Evolutionary conservation across 78 protist species (phyloP).

Genomic region (Dictyostelium purpureum): DNA sequence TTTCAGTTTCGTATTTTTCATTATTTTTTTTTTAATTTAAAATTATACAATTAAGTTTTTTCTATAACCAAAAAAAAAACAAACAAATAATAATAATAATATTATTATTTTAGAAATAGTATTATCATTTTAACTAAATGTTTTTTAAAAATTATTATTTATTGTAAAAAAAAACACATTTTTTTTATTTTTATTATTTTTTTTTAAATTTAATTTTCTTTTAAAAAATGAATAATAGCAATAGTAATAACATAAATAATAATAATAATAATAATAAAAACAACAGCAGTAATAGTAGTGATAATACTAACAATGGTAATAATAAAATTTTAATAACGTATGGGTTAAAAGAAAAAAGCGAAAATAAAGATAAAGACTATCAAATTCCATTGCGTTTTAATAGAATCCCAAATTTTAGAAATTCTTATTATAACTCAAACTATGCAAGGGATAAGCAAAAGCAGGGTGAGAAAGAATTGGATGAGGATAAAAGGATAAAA

Average conservation of each 20-base stretch:
- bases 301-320: not conserved
- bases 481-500: no score
- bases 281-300: not conserved
- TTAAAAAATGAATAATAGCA: not conserved
- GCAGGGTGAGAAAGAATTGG: not conserved
- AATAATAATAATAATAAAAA: not conserved
- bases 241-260: not conserved
- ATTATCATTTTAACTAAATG: no score
- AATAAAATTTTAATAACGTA: not conserved
- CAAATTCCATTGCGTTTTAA: not conserved
- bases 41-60: no score
- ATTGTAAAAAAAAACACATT: no score
- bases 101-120: no score
- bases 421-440: not conserved
- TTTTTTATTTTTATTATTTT: no score
- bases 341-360: not conserved
- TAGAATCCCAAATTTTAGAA: not conserved
- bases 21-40: no score
- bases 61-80: no score
- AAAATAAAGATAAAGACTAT: not conserved
- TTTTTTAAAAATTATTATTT: no score
- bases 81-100: no score
- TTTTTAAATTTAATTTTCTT: no score
- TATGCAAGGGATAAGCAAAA: not conserved
- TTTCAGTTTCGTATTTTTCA: no score